phyloP scores from a whole-genome alignment of 2,329 filamentous ascomycete genomes.

The Aspergillus sp. region DNA sequence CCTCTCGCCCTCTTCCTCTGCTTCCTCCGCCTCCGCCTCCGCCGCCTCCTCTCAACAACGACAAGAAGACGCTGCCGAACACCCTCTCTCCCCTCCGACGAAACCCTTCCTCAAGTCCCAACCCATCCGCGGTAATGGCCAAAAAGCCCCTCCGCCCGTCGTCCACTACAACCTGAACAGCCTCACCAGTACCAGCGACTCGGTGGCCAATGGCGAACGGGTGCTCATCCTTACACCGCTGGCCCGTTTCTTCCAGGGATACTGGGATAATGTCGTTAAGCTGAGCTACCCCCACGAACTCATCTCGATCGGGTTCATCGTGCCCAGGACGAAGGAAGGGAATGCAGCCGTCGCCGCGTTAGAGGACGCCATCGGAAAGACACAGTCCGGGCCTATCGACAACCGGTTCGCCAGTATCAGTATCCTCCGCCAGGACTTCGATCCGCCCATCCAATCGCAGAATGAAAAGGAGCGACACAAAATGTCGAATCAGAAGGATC shows the following conservation, averaged over 20 bases:
- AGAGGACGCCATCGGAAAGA: conserved; percentile 79
- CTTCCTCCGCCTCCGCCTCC: conserved; percentile 42
- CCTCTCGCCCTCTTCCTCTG: conserved; percentile 45
- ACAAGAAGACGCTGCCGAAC: conserved; percentile 57
- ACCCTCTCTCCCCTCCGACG: conserved; percentile 68
- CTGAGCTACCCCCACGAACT: conserved; percentile 88
- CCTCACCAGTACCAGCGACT: conserved; percentile 74
- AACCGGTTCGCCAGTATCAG: conserved; percentile 88
- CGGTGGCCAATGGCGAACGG: conserved; percentile 74
- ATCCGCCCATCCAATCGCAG: conserved; percentile 74
- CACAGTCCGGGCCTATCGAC: conserved; percentile 75
- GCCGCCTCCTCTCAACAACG: conserved; percentile 46
- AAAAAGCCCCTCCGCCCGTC: conserved; percentile 69
- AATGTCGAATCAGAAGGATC: conserved; percentile 79
- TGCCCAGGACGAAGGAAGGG: conserved; percentile 88
- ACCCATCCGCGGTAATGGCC: conserved; percentile 41
- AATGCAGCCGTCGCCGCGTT: conserved; percentile 78
- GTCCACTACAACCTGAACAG: conserved; percentile 94
- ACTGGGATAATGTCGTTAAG: conserved; percentile 88
- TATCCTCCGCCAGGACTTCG: conserved; percentile 92
- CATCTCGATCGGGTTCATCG: conserved; percentile 92
- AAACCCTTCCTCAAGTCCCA: conserved; percentile 68
- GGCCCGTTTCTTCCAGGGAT: conserved; percentile 85
- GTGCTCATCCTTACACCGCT: conserved; percentile 90
- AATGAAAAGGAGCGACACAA: conserved; percentile 87